Conservation (phyloP, 495 filamentous ascomycete species). For the Neurospora sp. region DNA sequence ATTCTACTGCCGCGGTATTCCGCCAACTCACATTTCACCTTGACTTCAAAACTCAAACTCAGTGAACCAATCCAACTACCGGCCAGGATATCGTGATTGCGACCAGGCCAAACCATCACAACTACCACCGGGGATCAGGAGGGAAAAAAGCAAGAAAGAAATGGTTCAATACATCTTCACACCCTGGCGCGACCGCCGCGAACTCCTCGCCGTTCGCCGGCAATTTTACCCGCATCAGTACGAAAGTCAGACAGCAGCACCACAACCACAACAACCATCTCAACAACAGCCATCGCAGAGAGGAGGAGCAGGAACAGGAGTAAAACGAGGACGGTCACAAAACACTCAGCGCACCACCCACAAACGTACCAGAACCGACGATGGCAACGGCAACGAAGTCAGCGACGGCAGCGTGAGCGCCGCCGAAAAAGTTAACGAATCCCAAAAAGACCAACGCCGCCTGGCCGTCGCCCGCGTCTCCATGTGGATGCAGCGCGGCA, state of each 20-base stretch:
- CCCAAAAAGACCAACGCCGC: constrained; percentile 12
- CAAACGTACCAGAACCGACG: not conserved
- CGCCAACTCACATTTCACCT: not conserved
- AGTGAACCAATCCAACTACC: not conserved
- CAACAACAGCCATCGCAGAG: not conserved
- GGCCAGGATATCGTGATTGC: not conserved
- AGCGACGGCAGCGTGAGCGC: not conserved
- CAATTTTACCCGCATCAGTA: constrained; percentile 49
- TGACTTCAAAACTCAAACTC: not conserved
- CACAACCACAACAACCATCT: not conserved
- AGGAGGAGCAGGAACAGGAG: not conserved
- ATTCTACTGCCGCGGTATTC: not conserved
- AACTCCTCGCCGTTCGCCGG: constrained; percentile 55
- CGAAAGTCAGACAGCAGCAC: not conserved
- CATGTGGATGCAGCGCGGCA: constrained; percentile 55
- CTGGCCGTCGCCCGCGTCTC: constrained; percentile 38
- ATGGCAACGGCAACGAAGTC: not conserved
- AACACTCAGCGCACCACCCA: not conserved
- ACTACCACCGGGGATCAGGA: not conserved
- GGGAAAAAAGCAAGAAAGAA: not conserved
- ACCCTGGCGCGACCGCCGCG: constrained; percentile 58
- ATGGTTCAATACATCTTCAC: constrained; percentile 74
- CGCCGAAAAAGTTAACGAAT: not conserved
- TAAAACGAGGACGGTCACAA: not conserved
- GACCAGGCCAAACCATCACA: not conserved